Conservation (phyloP, 306 rosid species). For the Bauhinia variegata region DNA sequence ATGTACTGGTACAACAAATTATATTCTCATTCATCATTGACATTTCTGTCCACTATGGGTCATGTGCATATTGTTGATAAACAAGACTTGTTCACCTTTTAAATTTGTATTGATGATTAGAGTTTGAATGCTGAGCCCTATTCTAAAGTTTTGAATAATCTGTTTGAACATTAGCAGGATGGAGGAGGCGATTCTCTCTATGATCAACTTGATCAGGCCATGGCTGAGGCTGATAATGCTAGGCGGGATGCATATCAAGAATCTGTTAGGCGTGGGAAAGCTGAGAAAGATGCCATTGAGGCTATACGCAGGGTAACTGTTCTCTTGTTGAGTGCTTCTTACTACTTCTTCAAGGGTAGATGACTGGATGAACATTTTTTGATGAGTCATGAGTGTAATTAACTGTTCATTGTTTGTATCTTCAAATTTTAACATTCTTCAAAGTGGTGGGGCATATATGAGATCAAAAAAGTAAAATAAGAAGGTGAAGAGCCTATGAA, state of each 20-base stretch:
- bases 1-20: constrained; percentile 55
- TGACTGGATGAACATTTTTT: not conserved
- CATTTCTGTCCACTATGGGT: constrained; percentile 2
- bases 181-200: constrained; percentile 57
- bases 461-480: not conserved
- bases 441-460: constrained; percentile 14
- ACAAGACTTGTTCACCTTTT: not conserved
- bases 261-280: constrained; percentile 60
- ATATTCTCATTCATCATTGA: not conserved
- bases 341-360: constrained; percentile 11
- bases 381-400: constrained; percentile 11
- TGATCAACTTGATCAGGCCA: constrained; percentile 64
- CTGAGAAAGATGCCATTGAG: constrained; percentile 71
- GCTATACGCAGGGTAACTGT: constrained; percentile 63
- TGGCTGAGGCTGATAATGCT: constrained; percentile 69
- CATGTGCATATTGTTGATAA: constrained; percentile 9
- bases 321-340: constrained; percentile 18
- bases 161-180: constrained; percentile 59
- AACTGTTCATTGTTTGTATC: constrained; percentile 14
- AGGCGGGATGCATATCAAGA: constrained; percentile 62
- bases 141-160: constrained; percentile 19
- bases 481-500: constrained; percentile 1
- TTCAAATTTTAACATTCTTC: not conserved
- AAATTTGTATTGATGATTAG: not conserved
- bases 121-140: not conserved